phyloP scores from a whole-genome alignment of 306 rosid species.

The Vigna reflexopilosa region DNA sequence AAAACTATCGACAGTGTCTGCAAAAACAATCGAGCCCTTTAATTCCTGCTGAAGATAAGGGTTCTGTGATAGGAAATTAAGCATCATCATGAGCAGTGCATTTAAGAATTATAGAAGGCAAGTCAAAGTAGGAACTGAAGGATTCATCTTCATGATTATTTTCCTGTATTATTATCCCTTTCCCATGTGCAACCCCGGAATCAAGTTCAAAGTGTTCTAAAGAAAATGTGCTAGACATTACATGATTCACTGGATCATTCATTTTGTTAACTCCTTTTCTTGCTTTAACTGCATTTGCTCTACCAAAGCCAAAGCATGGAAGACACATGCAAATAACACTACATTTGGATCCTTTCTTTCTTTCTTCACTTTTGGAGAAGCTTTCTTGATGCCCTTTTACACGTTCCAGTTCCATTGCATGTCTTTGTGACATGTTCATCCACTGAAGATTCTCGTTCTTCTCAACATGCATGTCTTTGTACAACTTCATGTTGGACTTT shows the following conservation, averaged over 20 bases:
- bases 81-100: slow-evolving; percentile 51
- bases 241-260: slow-evolving; percentile 41
- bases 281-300: slow-evolving; percentile 58
- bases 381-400: slow-evolving; percentile 37
- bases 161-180: slow-evolving; percentile 50
- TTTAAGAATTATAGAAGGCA: slow-evolving; percentile 66
- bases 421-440: slow-evolving; percentile 61
- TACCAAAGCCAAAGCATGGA: slow-evolving; percentile 72
- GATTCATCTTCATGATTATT: slow-evolving; percentile 55
- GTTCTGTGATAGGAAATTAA: slow-evolving; percentile 51
- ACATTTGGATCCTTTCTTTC: slow-evolving; percentile 56
- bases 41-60: slow-evolving; percentile 24
- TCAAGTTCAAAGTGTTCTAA: slow-evolving; percentile 74
- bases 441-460: slow-evolving; percentile 40
- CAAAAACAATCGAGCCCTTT: background rate
- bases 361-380: slow-evolving; percentile 41
- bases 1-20: background rate
- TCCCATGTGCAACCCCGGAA: slow-evolving; percentile 59
- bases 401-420: slow-evolving; percentile 22
- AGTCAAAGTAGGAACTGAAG: slow-evolving; percentile 70
- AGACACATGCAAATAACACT: slow-evolving; percentile 65
- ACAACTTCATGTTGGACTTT: slow-evolving; percentile 29
- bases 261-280: slow-evolving; percentile 48
- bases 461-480: slow-evolving; percentile 62
- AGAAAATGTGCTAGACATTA: slow-evolving; percentile 76